Percentiles rank a stretch among this genome's conserved stretches.
Conservation (phyloP, 768 basidiomycete species). For the Podaxis sp. region DNA sequence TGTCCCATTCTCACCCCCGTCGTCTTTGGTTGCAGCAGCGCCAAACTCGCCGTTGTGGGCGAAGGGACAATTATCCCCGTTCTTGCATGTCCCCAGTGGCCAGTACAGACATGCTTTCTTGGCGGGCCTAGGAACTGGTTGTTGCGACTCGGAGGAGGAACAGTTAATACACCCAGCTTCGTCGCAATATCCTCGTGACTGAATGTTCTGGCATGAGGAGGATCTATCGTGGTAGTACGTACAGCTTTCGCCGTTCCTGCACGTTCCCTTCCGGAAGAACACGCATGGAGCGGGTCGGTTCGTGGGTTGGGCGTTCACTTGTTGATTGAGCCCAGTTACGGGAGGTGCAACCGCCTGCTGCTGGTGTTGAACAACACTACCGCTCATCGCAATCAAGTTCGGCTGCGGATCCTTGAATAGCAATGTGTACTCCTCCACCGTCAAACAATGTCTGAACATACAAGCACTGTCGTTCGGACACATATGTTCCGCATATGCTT, state of each 20-base stretch:
- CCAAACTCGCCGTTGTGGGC: conserved; percentile 25
- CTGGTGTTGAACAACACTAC: not conserved
- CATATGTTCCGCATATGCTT: conserved; percentile 35
- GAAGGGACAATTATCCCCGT: conserved; percentile 38
- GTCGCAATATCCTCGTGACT: not conserved
- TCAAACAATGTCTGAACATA: conserved; percentile 40
- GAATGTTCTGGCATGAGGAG: conserved; percentile 1
- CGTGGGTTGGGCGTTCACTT: not conserved
- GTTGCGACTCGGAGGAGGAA: not conserved
- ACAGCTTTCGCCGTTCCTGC: conserved; percentile 9
- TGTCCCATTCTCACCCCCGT: not conserved
- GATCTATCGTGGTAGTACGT: not conserved
- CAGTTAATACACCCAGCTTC: not conserved
- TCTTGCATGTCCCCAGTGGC: conserved; percentile 36
- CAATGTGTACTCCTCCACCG: conserved; percentile 35
- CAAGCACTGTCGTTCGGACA: conserved; percentile 34
- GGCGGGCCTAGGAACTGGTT: not conserved
- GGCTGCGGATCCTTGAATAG: conserved; percentile 41
- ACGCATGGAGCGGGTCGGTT: not conserved
- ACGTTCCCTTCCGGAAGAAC: conserved; percentile 12
- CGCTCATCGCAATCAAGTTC: conserved; percentile 26
- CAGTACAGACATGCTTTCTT: conserved; percentile 32
- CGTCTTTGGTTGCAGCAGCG: not conserved
- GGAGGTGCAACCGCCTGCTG: not conserved
- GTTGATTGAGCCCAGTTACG: too few species aligned